Percentiles rank a stretch among this genome's conserved stretches.
Evolutionary conservation across 768 basidiomycete genomes (phyloP).

Genomic region (Auricularia sp.): DNA sequence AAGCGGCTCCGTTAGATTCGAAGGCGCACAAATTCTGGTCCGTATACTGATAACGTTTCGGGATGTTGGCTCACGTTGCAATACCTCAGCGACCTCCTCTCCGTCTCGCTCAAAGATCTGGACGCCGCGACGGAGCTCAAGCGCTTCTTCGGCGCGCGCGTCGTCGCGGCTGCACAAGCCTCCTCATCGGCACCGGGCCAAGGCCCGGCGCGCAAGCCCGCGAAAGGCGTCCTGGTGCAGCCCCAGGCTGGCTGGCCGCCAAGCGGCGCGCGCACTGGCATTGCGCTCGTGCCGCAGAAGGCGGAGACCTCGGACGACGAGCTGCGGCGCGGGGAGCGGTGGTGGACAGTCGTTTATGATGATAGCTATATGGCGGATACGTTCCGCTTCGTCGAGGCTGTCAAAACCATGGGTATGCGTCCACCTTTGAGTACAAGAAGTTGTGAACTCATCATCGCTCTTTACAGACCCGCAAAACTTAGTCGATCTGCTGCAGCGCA

Average conservation of each 20-base stretch:
- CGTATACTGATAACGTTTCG: background rate
- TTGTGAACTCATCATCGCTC: background rate
- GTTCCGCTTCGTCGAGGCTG: conserved; percentile 67
- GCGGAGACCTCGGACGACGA: conserved; percentile 27
- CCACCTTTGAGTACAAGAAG: background rate
- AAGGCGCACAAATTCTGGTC: conserved; percentile 14
- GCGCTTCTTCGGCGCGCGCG: conserved; percentile 88
- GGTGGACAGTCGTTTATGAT: conserved; percentile 86
- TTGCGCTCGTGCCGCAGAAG: conserved; percentile 19
- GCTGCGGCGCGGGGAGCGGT: conserved; percentile 48
- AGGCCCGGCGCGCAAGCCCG: conserved; percentile 1
- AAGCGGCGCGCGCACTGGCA: conserved; percentile 56
- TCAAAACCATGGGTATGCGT: conserved; percentile 65
- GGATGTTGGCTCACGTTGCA: too few species aligned
- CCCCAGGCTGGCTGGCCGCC: conserved; percentile 72
- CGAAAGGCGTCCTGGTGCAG: conserved; percentile 64
- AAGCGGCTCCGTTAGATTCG: conserved; percentile 17
- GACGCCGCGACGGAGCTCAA: conserved; percentile 87
- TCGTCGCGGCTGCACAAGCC: conserved; percentile 37
- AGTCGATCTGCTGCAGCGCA: conserved; percentile 58
- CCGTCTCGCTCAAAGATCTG: conserved; percentile 72
- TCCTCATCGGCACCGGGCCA: background rate
- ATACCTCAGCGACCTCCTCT: conserved; percentile 37
- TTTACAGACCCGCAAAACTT: conserved; percentile 65
- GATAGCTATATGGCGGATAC: conserved; percentile 76